phyloP scores from a whole-genome alignment of 495 filamentous ascomycete species.

The Penicillium macrosclerotiorum region DNA sequence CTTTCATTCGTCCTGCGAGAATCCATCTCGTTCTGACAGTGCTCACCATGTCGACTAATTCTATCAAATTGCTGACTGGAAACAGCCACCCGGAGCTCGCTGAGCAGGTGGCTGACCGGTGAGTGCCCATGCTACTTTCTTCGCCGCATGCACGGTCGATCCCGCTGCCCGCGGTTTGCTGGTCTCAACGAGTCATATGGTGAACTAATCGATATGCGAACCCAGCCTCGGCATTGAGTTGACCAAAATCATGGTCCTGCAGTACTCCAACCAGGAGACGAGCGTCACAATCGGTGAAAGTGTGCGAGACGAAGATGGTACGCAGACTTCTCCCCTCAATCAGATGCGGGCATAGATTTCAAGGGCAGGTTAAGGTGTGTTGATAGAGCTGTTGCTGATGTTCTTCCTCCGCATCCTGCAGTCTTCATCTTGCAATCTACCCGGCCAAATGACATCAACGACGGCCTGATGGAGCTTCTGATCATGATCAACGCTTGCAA shows the following conservation, averaged over 20 bases:
- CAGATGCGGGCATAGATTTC: not conserved
- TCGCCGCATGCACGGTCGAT: not conserved
- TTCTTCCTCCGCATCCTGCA: conserved; percentile 28
- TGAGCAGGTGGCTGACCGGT: conserved; percentile 88
- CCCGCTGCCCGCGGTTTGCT: not conserved
- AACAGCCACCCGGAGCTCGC: conserved; percentile 93
- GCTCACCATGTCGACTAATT: conserved; percentile 71
- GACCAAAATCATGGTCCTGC: conserved; percentile 88
- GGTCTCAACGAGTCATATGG: not conserved
- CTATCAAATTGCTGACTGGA: conserved; percentile 93
- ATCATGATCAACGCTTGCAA: conserved; percentile 99
- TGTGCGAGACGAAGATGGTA: conserved; percentile 94
- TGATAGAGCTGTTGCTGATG: conserved; percentile 11
- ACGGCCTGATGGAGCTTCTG: conserved; percentile 96
- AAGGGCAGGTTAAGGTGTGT: not conserved
- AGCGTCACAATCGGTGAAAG: conserved; percentile 96
- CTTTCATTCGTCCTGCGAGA: conserved; percentile 7
- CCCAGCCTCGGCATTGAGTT: conserved; percentile 85
- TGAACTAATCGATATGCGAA: conserved; percentile 9
- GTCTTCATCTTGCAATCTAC: conserved; percentile 98
- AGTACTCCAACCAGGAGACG: conserved; percentile 98
- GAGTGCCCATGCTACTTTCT: conserved; percentile 20
- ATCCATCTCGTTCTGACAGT: not conserved
- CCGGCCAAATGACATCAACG: conserved; percentile 94
- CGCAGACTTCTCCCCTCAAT: conserved; percentile 7